Evolutionary conservation across 805 yeast species (phyloP), one percentile per base, ranked within the genome.

Genomic region (Candida chauliodis): DNA sequence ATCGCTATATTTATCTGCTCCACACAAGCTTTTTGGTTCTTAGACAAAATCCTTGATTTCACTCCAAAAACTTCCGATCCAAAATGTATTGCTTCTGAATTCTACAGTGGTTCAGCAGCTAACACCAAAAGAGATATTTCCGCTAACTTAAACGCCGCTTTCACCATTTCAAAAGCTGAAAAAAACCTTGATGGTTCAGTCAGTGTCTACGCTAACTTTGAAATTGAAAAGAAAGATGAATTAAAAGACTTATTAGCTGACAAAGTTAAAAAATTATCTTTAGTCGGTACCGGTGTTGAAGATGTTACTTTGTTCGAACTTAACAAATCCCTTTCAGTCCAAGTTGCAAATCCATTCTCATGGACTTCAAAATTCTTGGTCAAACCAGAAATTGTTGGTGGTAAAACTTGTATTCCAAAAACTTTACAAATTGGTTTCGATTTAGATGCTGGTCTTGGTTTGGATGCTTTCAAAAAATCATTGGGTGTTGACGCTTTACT

Each of bases 371-470:
- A 52, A 16, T 38, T 57, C 34, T 30, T 52, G 7, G 49, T 57
- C 16, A 43, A 49, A 35, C 54, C 59, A 24, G 38, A 40, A 17
- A 34, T 31, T 24, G 34, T 45, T 15, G 27, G 38, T 14, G 49
- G 48, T 24, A 44, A 46, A 38, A 51, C 51, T 48, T 55, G 60
- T 48, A 50, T 56, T 36, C 61, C 60, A 23, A 37, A 43, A 21
- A 46, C 42, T 24, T 54, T 56, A 41, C 41, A 43, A 13, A 49
- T 56, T 35, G 27, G 41, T n/a, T 41, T 39, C 38, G 44, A 47
- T 29, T 44, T 48, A 37, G 19, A 27, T 11, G 35, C 42, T 33
- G 37, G 43, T 34, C 17, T 24, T 22, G 42, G 23, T 8, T 15
- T 25, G 13, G 38, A 35, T 27, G 28, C 33, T 28, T 25, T 35